Evolutionary conservation across 2,329 filamentous ascomycete species (phyloP).

Genomic region (Celoporthe dispersa): DNA sequence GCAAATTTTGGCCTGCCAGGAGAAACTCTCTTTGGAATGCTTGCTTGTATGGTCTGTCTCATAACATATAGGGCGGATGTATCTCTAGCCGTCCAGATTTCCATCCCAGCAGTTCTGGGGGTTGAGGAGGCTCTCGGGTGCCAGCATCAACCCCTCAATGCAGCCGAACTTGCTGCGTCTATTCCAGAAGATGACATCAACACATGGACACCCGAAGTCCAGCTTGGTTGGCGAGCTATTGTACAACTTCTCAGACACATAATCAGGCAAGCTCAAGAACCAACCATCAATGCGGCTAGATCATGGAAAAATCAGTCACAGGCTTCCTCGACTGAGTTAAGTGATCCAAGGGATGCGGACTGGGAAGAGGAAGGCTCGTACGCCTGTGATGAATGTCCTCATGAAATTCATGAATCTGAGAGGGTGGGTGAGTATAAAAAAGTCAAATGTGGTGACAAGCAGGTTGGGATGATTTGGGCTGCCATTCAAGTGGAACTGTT

Average conservation of each 20-base stretch:
- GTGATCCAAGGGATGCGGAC: neutral
- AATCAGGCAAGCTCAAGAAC: neutral
- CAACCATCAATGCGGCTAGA: neutral
- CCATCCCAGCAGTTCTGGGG: neutral
- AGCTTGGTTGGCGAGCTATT: neutral
- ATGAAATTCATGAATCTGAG: neutral
- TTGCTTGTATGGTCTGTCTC: slow-evolving; percentile 15
- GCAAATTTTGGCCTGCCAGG: neutral
- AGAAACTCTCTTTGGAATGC: slow-evolving; percentile 13
- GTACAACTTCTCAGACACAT: neutral
- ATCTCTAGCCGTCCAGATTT: neutral
- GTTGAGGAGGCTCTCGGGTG: neutral
- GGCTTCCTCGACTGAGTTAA: neutral
- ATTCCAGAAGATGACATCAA: neutral
- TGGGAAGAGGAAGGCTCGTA: neutral
- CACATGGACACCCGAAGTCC: neutral
- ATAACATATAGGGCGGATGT: neutral
- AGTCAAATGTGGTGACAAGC: neutral
- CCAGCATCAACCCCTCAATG: neutral
- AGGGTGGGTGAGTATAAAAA: too few relatives aligned
- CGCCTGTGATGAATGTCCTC: neutral
- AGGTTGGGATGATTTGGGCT: slow-evolving; percentile 8
- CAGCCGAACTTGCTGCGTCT: slow-evolving; percentile 11
- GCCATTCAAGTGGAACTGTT: slow-evolving; percentile 12
- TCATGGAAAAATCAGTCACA: neutral